A percentile compares a stretch with the other conserved stretches of the same genome.
Evolutionary conservation across 306 rosid genomes (phyloP).

Genomic region (Trifolium subterraneum): DNA sequence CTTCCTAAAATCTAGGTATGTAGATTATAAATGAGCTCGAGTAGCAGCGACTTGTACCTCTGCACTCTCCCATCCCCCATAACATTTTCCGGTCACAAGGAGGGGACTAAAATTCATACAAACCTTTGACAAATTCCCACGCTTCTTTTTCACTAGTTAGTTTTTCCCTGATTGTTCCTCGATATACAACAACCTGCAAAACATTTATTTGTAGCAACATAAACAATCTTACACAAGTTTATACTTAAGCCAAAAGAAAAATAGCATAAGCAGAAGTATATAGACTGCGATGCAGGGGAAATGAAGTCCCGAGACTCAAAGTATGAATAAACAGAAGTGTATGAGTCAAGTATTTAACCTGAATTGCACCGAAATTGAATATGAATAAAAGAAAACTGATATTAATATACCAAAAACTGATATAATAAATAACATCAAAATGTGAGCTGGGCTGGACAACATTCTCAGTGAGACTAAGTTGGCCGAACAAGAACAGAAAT

Average conservation of each 20-base stretch:
- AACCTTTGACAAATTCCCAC: conserved; percentile 83
- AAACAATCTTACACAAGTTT: conserved; percentile 24
- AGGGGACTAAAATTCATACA: conserved; percentile 23
- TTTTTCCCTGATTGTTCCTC: conserved; percentile 82
- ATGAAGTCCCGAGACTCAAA: background rate
- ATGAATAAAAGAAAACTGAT: background rate
- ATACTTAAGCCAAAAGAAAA: conserved; percentile 30
- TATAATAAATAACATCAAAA: conserved; percentile 21
- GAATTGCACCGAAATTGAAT: background rate
- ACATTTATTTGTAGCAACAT: conserved; percentile 46
- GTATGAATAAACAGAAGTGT: background rate
- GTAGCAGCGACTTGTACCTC: conserved; percentile 65
- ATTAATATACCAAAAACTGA: background rate
- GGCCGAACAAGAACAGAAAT: conserved; percentile 10
- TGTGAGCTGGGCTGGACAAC: conserved; percentile 3
- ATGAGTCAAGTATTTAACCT: too few species aligned
- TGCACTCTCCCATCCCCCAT: conserved; percentile 80
- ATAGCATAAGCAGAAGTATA: conserved; percentile 16
- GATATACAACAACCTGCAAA: conserved; percentile 83
- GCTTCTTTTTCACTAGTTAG: conserved; percentile 87
- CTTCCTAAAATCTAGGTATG: conserved; percentile 1
- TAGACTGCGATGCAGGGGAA: background rate
- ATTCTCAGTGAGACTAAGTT: background rate
- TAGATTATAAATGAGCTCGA: conserved; percentile 15
- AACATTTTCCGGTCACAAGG: conserved; percentile 74